Evolutionary conservation across 2,329 filamentous ascomycete species (phyloP), one percentile per base, ranked within the genome.

Genomic region (Clonostachys chloroleuca): DNA sequence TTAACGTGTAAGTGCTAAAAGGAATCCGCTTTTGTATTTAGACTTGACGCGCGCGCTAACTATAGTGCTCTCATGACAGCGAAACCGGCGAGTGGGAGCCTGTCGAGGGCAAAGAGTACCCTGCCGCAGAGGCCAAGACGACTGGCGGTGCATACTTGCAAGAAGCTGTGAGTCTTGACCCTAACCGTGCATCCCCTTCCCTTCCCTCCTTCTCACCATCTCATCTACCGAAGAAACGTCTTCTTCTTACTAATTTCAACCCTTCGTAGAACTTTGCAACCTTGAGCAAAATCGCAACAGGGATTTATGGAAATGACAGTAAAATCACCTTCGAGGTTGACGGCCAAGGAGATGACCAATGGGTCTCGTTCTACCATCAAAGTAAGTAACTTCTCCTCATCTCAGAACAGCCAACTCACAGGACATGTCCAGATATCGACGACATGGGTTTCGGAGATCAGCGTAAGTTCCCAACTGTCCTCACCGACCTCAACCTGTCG

Each of bases 401-500:
- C 18, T 9, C 5, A 3, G 13, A 44, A 24, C 34, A 12, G 16
- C 16, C 43, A 40, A 46, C 35, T 17, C 12, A 12, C 37, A 12
- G 10, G 39, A 18, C 20, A 18, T 14, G 40, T 6, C 1, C 5
- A 61, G 59, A 82, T 58, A 81, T 68, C 3, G 79, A 82, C 44
- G 79, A 82, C 49, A 80, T 81, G 75, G 79, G 78, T 4, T 83
- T 78, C 47, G 79, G 79, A 1, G 73, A 75, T 45, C 70, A 74
- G 49, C 72, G 62, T 65, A 56, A 63, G 60, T 55, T 20, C 33
- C 24, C 34, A 36, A 2, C n/a, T 12, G 13, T n/a, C 3, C 14
- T 6, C 50, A 16, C 14, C 13, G 24, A 42, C 5, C 2, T 24
- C 8, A 24, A 17, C 40, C 40, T 20, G 13, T 42, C 40, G 4